Percentiles rank a stretch among this genome's conserved stretches.
Evolutionary conservation across 495 filamentous ascomycete species (phyloP).

Genomic region (Penicillium ochrochloron): DNA sequence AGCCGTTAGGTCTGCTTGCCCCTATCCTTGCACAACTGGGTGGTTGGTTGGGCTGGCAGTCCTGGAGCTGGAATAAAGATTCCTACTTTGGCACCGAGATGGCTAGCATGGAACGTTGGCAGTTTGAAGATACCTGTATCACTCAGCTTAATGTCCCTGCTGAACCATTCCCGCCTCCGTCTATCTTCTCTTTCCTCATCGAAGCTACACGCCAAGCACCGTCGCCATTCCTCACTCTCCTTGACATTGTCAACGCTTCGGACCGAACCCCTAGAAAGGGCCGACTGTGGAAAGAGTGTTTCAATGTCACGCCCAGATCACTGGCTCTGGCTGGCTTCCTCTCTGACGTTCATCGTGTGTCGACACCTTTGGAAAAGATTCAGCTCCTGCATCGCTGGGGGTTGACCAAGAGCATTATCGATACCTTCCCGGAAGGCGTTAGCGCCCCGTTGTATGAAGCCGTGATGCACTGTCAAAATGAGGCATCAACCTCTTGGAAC

Average conservation of each 20-base stretch:
- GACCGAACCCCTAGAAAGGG: slow-evolving; percentile 45
- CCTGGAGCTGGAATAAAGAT: slow-evolving; percentile 62
- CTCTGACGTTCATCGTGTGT: slow-evolving; percentile 37
- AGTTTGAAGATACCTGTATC: slow-evolving; percentile 62
- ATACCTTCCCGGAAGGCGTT: slow-evolving; percentile 83
- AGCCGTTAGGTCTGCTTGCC: slow-evolving; percentile 59
- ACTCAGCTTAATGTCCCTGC: slow-evolving; percentile 48
- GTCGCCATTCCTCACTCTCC: slow-evolving; percentile 62
- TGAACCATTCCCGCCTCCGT: slow-evolving; percentile 69
- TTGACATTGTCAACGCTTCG: slow-evolving; percentile 55
- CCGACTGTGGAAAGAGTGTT: slow-evolving; percentile 47
- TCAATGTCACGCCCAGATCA: slow-evolving; percentile 65
- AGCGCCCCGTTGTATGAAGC: slow-evolving; percentile 78
- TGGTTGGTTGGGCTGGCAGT: slow-evolving; percentile 80
- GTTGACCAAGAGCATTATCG: slow-evolving; percentile 52
- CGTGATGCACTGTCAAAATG: slow-evolving; percentile 79
- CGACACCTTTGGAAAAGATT: slow-evolving; percentile 42
- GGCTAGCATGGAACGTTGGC: slow-evolving; percentile 61
- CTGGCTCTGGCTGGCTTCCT: slow-evolving; percentile 65
- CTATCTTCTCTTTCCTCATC: slow-evolving; percentile 71
- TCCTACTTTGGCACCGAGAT: slow-evolving; percentile 74
- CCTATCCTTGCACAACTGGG: slow-evolving; percentile 79
- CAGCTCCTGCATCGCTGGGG: slow-evolving; percentile 52
- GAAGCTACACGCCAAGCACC: slow-evolving; percentile 36
- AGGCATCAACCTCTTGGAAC: slow-evolving; percentile 79